Evolutionary conservation across 2,329 filamentous ascomycete species (phyloP).

Genomic region (Neonectria hederae): DNA sequence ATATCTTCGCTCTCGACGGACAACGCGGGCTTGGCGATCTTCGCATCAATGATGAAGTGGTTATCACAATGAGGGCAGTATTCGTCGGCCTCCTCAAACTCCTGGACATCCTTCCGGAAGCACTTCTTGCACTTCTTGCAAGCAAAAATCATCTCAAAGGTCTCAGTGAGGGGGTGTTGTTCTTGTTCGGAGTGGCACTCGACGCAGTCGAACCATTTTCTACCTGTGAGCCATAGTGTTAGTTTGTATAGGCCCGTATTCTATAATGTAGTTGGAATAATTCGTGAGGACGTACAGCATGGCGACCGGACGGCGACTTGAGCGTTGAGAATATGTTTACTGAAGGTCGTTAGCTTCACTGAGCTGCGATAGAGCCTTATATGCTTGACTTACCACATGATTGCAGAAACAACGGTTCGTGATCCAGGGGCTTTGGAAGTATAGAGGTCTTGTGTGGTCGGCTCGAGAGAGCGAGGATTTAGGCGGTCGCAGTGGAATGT

Average conservation of each 20-base stretch:
- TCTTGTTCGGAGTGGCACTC: slow-evolving; percentile 91
- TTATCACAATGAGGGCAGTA: slow-evolving; percentile 99
- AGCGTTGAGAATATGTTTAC: slow-evolving; percentile 98
- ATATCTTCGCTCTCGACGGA: slow-evolving; percentile 93
- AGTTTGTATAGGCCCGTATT: not conserved
- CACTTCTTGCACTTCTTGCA: slow-evolving; percentile 99
- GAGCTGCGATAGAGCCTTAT: not conserved
- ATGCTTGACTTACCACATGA: slow-evolving; percentile 51
- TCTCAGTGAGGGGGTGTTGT: slow-evolving; percentile 78
- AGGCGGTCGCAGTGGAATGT: not conserved
- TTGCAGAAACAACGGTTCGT: not conserved
- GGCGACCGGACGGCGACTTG: slow-evolving; percentile 95
- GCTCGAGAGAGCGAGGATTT: not conserved
- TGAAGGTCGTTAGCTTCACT: slow-evolving; percentile 49
- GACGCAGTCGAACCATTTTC: slow-evolving; percentile 98
- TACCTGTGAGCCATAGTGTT: slow-evolving; percentile 61
- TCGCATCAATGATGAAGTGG: slow-evolving; percentile 92
- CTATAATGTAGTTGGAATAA: not conserved
- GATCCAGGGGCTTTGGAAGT: not conserved
- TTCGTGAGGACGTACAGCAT: slow-evolving; percentile 74
- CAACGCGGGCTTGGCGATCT: slow-evolving; percentile 82
- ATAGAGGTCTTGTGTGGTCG: not conserved
- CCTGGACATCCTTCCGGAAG: slow-evolving; percentile 91
- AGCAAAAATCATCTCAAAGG: slow-evolving; percentile 89
- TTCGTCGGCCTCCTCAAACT: slow-evolving; percentile 97